A percentile compares a stretch with the other conserved stretches of the same genome.
phyloP scores from a whole-genome alignment of 805 yeast species.

The Zygoascus bituminiphila region DNA sequence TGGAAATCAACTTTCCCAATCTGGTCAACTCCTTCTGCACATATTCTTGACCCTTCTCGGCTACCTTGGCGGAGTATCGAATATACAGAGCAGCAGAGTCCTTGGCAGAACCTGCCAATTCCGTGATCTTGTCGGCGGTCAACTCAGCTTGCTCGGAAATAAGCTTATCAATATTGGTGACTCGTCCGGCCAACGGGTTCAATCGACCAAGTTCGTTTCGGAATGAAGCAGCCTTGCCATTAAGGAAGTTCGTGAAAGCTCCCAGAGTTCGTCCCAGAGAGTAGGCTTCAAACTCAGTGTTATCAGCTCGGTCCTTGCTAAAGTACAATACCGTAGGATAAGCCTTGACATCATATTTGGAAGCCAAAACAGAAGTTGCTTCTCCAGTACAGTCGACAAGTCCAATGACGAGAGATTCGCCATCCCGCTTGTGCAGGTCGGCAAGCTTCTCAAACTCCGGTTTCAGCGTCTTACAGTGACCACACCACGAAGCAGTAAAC shows the following conservation, averaged over 20 bases:
- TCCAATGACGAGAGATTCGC: slow-evolving; percentile 35
- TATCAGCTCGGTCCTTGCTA: slow-evolving; percentile 25
- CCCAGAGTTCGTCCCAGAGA: slow-evolving; percentile 43
- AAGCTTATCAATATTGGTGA: slow-evolving; percentile 28
- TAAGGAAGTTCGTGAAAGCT: slow-evolving; percentile 43
- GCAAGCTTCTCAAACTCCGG: slow-evolving; percentile 47
- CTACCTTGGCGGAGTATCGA: slow-evolving; percentile 24
- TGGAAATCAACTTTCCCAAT: slow-evolving; percentile 35
- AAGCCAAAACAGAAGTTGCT: slow-evolving; percentile 33
- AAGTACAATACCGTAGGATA: slow-evolving; percentile 53
- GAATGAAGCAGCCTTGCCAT: slow-evolving; percentile 30
- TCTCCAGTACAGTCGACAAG: slow-evolving; percentile 43
- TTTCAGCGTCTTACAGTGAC: slow-evolving; percentile 44
- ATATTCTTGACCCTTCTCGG: slow-evolving; percentile 29
- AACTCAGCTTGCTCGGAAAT: slow-evolving; percentile 26
- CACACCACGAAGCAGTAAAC: slow-evolving; percentile 55
- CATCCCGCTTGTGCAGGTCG: slow-evolving; percentile 34
- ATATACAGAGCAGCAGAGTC: slow-evolving; percentile 15
- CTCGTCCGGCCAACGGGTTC: slow-evolving; percentile 34
- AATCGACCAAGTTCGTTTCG: slow-evolving; percentile 38
- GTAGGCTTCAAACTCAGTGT: slow-evolving; percentile 41
- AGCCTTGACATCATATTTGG: slow-evolving; percentile 35
- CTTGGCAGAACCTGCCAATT: slow-evolving; percentile 26
- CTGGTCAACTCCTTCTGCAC: slow-evolving; percentile 40
- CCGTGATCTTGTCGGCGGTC: slow-evolving; percentile 20